Evolutionary conservation across 1,284 basidiomycete species (phyloP).

Genomic region (Ceratobasidium theobromae): DNA sequence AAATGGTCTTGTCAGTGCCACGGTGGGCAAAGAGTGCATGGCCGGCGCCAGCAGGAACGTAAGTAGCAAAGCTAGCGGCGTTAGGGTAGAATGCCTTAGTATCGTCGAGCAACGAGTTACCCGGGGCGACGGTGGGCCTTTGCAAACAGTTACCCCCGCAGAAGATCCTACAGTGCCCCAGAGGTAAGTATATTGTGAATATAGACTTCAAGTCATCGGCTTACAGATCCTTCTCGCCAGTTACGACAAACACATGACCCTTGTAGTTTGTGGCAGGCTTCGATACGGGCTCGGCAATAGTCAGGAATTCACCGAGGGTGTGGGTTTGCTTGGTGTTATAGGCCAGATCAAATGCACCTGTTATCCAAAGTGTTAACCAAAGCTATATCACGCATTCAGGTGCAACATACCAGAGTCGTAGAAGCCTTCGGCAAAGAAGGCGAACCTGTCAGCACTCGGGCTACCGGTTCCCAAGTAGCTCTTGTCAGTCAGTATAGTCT

Average conservation of each 20-base stretch:
- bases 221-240: slow-evolving; percentile 46
- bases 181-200: slow-evolving; percentile 32
- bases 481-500: background rate
- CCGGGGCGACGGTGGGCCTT: slow-evolving; percentile 27
- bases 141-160: slow-evolving; percentile 37
- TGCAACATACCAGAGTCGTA: slow-evolving; percentile 41
- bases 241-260: slow-evolving; percentile 45
- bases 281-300: slow-evolving; percentile 37
- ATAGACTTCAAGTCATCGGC: slow-evolving; percentile 37
- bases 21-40: slow-evolving; percentile 22
- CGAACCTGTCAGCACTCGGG: slow-evolving; percentile 43
- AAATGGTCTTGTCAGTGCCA: slow-evolving; percentile 19
- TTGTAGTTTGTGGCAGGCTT: slow-evolving; percentile 40
- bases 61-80: slow-evolving; percentile 10
- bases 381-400: background rate
- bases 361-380: slow-evolving; percentile 29
- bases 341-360: slow-evolving; percentile 34
- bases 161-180: slow-evolving; percentile 34
- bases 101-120: slow-evolving; percentile 19
- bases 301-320: slow-evolving; percentile 44
- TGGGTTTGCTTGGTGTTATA: slow-evolving; percentile 40
- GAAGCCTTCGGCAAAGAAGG: slow-evolving; percentile 46
- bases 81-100: slow-evolving; percentile 14
- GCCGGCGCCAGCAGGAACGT: slow-evolving; percentile 16
- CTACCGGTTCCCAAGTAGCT: slow-evolving; percentile 40